Conservation (phyloP, 1,284 basidiomycete genomes). For the Ganoderma leucocontextum region DNA sequence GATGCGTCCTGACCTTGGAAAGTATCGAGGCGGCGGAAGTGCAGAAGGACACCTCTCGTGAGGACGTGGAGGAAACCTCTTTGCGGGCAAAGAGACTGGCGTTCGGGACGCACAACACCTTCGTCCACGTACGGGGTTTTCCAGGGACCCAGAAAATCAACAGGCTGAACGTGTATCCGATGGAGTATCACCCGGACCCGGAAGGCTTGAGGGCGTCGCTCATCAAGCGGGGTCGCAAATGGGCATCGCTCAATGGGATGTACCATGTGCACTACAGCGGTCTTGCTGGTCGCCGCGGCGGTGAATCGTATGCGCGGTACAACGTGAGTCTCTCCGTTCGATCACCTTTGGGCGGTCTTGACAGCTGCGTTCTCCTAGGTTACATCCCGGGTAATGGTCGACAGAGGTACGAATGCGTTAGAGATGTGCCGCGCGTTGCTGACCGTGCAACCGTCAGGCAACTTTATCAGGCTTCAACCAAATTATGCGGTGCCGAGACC, state of each 20-base stretch:
- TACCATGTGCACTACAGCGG: slow-evolving; percentile 64
- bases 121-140: slow-evolving; percentile 49
- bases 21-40: slow-evolving; percentile 59
- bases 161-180: slow-evolving; percentile 56
- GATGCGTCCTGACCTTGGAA: slow-evolving; percentile 52
- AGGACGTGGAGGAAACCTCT: slow-evolving; percentile 9
- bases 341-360: background rate
- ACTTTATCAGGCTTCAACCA: slow-evolving; percentile 57
- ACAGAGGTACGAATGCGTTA: slow-evolving; percentile 46
- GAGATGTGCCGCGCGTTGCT: background rate
- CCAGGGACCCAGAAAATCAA: slow-evolving; percentile 54
- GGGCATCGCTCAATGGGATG: slow-evolving; percentile 56
- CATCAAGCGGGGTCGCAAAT: slow-evolving; percentile 58
- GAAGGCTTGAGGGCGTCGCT: slow-evolving; percentile 48
- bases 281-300: slow-evolving; percentile 44
- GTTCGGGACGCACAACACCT: slow-evolving; percentile 49
- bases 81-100: background rate
- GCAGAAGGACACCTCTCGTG: slow-evolving; percentile 4
- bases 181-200: slow-evolving; percentile 54
- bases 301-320: slow-evolving; percentile 44
- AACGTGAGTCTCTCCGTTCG: background rate
- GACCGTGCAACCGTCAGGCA: slow-evolving; percentile 36
- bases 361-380: slow-evolving; percentile 24
- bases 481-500: slow-evolving; percentile 53
- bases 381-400: slow-evolving; percentile 58